Evolutionary conservation across 75 land plant species (phyloP).

Genomic region (Cupressus sempervirens): DNA sequence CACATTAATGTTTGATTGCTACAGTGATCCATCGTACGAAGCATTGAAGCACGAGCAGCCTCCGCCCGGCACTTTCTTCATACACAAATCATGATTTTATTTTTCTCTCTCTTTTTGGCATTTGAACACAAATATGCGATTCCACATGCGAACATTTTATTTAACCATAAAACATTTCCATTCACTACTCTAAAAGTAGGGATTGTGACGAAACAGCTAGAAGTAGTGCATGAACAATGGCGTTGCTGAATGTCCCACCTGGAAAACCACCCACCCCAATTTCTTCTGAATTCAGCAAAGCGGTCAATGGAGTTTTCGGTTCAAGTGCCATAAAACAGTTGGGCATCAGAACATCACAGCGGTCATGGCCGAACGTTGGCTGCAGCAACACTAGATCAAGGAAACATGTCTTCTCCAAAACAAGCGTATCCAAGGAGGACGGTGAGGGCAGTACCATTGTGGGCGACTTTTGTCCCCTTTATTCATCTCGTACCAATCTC

Average conservation of each 20-base stretch:
- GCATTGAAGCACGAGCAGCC: no score
- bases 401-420: not conserved
- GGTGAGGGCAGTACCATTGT: not conserved
- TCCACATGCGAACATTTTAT: no score
- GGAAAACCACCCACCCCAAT: not conserved
- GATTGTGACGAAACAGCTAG: not conserved
- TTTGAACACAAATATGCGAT: no score
- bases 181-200: no score
- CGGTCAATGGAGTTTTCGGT: not conserved
- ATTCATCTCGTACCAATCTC: conserved; percentile 1
- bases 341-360: not conserved
- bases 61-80: no score
- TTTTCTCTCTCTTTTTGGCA: no score
- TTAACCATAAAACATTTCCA: no score
- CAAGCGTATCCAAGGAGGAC: not conserved
- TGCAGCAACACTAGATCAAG: not conserved
- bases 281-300: not conserved
- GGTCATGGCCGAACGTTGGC: not conserved
- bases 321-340: not conserved
- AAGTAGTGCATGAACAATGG: not conserved
- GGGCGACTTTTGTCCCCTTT: conserved; percentile 8
- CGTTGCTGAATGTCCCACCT: not conserved
- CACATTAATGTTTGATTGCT: no score
- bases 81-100: no score
- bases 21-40: no score